Evolutionary conservation across 768 basidiomycete species (phyloP).

Genomic region (Leccinum aurantiacum): DNA sequence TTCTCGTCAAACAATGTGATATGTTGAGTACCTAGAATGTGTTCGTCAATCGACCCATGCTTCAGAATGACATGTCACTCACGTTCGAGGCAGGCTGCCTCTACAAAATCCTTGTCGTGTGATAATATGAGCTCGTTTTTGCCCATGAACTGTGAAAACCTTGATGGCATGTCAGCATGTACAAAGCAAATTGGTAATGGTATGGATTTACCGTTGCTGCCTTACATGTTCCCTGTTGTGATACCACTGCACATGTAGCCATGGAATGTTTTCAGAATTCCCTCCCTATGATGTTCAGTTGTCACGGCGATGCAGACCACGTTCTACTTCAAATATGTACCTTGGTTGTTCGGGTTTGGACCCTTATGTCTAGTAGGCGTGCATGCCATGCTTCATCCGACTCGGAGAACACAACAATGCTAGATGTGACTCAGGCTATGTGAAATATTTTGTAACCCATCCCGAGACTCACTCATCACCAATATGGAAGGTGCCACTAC

Average conservation of each 20-base stretch:
- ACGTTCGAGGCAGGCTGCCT: background rate
- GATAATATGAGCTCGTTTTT: background rate
- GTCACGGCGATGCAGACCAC: background rate
- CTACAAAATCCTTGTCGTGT: background rate
- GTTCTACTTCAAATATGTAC: background rate
- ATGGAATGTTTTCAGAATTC: background rate
- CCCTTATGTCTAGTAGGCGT: background rate
- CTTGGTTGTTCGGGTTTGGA: too few relatives aligned
- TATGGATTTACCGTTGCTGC: background rate
- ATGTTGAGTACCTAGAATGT: background rate
- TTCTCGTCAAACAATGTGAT: background rate
- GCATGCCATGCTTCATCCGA: background rate
- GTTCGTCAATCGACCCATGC: background rate
- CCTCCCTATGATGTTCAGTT: background rate
- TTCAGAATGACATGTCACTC: background rate
- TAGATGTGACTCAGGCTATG: too few relatives aligned
- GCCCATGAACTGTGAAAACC: background rate
- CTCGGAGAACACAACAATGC: background rate
- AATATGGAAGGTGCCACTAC: background rate
- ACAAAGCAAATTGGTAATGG: too few relatives aligned
- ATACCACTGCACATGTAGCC: background rate
- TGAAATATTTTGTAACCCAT: background rate
- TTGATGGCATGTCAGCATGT: background rate
- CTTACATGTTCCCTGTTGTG: background rate
- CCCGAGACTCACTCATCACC: background rate